These are phyloP conservation scores for Russula brevipes DNA, from an alignment of 768 basidiomycete species.

Conservation along the genomic window DNA sequence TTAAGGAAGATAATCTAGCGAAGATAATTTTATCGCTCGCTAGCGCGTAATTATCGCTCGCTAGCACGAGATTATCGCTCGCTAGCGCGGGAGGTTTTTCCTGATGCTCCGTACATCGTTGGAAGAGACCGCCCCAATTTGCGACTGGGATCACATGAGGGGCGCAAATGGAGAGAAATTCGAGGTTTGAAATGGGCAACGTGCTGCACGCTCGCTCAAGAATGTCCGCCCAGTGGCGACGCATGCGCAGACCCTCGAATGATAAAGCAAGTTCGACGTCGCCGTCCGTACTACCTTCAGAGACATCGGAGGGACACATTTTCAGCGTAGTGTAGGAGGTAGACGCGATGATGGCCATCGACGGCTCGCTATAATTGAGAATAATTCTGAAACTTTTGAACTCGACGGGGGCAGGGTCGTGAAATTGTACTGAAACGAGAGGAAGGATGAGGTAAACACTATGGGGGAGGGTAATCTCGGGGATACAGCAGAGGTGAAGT, in stretches of 20 bases:
- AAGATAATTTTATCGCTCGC: no score
- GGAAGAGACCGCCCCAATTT: constrained; percentile 4
- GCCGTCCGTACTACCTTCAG: neutral
- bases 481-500: constrained; percentile 1
- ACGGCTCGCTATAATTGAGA: neutral
- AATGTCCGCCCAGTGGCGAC: neutral
- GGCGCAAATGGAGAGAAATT: constrained; percentile 6
- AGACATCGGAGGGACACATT: neutral
- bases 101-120: constrained; percentile 2
- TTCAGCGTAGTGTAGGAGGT: neutral
- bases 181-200: constrained; percentile 2
- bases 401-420: neutral
- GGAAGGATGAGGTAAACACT: neutral
- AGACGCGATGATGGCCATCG: neutral
- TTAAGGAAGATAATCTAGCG: no score
- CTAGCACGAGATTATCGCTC: no score
- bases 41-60: no score
- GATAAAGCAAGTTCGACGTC: neutral
- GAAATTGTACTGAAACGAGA: neutral
- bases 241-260: neutral
- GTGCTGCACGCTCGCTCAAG: neutral
- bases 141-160: neutral
- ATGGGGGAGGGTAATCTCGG: neutral
- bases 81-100: no score
- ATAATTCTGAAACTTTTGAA: neutral